Evolutionary conservation across 2,329 filamentous ascomycete species (phyloP).

Genomic region (Dendryphion nanum): DNA sequence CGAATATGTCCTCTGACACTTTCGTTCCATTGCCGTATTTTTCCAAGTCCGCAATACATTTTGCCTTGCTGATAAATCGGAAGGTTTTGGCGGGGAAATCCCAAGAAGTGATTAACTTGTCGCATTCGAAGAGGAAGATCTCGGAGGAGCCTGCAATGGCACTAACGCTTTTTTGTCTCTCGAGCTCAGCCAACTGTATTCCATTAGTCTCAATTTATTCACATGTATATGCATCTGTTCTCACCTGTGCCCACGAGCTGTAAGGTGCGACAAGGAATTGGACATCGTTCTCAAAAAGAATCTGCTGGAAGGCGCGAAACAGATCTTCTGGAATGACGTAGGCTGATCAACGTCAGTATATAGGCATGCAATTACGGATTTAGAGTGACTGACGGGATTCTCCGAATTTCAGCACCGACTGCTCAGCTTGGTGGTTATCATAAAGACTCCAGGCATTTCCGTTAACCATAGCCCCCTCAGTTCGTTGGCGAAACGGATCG

Average conservation of each 20-base stretch:
- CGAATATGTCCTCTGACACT: constrained; percentile 70
- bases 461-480: constrained; percentile 66
- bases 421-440: constrained; percentile 72
- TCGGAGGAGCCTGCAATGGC: constrained; percentile 83
- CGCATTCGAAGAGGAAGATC: constrained; percentile 79
- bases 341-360: constrained; percentile 47
- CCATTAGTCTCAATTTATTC: constrained; percentile 16
- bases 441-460: constrained; percentile 85
- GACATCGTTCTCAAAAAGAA: constrained; percentile 67
- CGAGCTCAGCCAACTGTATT: constrained; percentile 71
- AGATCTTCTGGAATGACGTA: constrained; percentile 65
- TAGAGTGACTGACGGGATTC: constrained; percentile 63
- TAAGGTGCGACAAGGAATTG: constrained; percentile 83
- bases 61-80: constrained; percentile 62
- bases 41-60: constrained; percentile 66
- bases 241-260: constrained; percentile 81
- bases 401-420: constrained; percentile 84
- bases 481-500: constrained; percentile 57
- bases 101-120: constrained; percentile 67
- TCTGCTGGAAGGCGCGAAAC: constrained; percentile 72
- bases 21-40: constrained; percentile 36
- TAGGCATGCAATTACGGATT: background rate
- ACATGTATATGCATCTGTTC: constrained; percentile 14
- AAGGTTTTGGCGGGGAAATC: constrained; percentile 70
- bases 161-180: constrained; percentile 61